Percentiles rank a stretch among this genome's conserved stretches.
phyloP scores from a whole-genome alignment of 331 rosid genomes.

The Malus hybrid region DNA sequence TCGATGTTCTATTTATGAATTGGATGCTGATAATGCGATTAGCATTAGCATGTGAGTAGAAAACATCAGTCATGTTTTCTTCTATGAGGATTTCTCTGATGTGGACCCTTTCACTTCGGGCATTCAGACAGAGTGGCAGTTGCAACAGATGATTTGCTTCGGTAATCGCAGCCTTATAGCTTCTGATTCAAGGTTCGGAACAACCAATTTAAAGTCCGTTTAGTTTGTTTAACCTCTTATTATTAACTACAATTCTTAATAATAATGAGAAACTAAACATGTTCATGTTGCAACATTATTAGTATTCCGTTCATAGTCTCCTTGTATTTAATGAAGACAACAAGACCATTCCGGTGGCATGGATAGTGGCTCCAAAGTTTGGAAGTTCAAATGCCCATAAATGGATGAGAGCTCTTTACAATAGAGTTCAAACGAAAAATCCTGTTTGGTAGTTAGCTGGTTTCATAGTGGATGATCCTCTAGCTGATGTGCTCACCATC shows the following conservation, averaged over 20 bases:
- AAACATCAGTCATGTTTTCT: slow-evolving; percentile 68
- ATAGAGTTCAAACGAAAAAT: too few relatives aligned
- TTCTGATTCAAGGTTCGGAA: slow-evolving; percentile 86
- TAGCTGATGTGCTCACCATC: too few relatives aligned
- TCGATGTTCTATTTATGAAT: slow-evolving; percentile 70
- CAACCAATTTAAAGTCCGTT: slow-evolving; percentile 77
- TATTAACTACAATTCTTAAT: slow-evolving; percentile 1
- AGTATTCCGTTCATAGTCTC: slow-evolving; percentile 86
- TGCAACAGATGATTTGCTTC: slow-evolving; percentile 91
- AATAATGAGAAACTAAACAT: slow-evolving; percentile 27
- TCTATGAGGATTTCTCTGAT: slow-evolving; percentile 74
- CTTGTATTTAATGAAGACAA: slow-evolving; percentile 86
- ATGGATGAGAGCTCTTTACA: slow-evolving; percentile 46
- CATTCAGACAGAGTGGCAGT: slow-evolving; percentile 97
- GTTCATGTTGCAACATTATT: slow-evolving; percentile 24
- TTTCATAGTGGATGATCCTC: too few relatives aligned
- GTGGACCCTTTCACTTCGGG: slow-evolving; percentile 72
- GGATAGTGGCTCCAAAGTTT: slow-evolving; percentile 75
- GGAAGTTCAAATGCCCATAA: slow-evolving; percentile 55
- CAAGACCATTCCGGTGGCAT: slow-evolving; percentile 89
- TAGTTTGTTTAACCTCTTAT: background rate
- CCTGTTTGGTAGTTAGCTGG: too few relatives aligned
- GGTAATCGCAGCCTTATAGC: slow-evolving; percentile 72
- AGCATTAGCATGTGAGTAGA: slow-evolving; percentile 79
- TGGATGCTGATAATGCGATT: slow-evolving; percentile 66